Percentiles rank a stretch among this genome's conserved stretches.
Evolutionary conservation across 2,329 filamentous ascomycete genomes (phyloP).

Genomic region (Hortaea werneckii): DNA sequence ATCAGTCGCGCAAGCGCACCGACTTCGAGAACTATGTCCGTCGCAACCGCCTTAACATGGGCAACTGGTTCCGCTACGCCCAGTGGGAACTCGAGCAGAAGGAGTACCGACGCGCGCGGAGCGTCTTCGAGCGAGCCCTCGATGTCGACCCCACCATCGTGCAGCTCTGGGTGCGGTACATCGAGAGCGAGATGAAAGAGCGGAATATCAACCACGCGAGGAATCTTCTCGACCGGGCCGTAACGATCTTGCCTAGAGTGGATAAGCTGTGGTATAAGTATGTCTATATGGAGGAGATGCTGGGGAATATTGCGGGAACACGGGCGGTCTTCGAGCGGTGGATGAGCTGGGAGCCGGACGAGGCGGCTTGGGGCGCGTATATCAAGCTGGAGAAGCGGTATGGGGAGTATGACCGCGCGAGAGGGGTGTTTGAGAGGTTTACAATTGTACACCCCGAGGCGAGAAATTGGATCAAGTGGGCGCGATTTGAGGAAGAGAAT

Average conservation of each 20-base stretch:
- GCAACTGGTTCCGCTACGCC: constrained; percentile 98
- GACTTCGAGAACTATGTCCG: constrained; percentile 98
- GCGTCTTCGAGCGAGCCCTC: constrained; percentile 87
- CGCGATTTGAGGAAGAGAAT: constrained; percentile 90
- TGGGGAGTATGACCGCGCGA: constrained; percentile 79
- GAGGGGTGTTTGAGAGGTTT: constrained; percentile 81
- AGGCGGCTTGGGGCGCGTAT: constrained; percentile 89
- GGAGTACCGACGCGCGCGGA: constrained; percentile 82
- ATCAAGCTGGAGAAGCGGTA: constrained; percentile 97
- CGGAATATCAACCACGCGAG: constrained; percentile 94
- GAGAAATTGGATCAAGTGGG: constrained; percentile 98
- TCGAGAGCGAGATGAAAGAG: constrained; percentile 92
- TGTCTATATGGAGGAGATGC: constrained; percentile 96
- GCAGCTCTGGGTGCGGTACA: constrained; percentile 81
- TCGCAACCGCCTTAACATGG: constrained; percentile 88
- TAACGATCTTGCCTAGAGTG: constrained; percentile 78
- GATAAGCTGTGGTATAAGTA: constrained; percentile 99
- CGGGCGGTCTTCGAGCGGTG: constrained; percentile 92
- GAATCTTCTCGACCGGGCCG: constrained; percentile 89
- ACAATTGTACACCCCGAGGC: constrained; percentile 89
- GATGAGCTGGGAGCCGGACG: constrained; percentile 97
- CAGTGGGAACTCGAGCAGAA: constrained; percentile 98
- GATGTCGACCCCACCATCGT: constrained; percentile 85
- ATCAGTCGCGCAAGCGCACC: constrained; percentile 87
- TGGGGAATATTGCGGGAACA: constrained; percentile 86